Evolutionary conservation across 2,329 filamentous ascomycete species (phyloP).

Genomic region (Trichophyton verrucosum): DNA sequence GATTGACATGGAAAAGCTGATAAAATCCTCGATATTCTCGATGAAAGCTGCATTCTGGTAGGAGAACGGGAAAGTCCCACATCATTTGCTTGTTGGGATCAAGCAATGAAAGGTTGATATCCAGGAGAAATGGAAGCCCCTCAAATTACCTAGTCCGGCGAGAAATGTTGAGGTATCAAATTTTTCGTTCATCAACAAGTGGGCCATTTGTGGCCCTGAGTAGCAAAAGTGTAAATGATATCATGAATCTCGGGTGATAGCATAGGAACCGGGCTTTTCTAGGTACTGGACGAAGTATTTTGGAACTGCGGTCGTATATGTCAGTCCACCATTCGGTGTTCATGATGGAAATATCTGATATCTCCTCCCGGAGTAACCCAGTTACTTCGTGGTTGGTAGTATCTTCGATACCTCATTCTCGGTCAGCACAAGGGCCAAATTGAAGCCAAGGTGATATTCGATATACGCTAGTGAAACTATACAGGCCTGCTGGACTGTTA

Average conservation of each 20-base stretch:
- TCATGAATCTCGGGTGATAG: background rate
- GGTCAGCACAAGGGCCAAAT: background rate
- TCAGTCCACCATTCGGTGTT: background rate
- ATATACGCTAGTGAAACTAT: background rate
- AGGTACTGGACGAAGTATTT: background rate
- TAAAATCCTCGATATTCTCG: background rate
- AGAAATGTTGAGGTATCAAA: background rate
- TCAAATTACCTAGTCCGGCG: background rate
- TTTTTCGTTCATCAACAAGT: background rate
- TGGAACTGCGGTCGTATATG: background rate
- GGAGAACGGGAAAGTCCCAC: background rate
- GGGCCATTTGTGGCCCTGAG: background rate
- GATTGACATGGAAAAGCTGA: background rate
- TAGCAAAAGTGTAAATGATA: background rate
- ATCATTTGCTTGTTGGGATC: background rate
- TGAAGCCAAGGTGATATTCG: background rate
- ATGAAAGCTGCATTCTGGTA: background rate
- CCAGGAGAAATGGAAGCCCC: background rate
- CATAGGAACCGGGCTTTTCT: background rate
- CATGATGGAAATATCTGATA: background rate
- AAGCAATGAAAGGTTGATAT: background rate
- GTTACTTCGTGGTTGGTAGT: background rate
- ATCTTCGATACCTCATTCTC: background rate
- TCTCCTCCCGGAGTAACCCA: background rate
- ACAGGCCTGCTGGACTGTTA: background rate